phyloP scores from a whole-genome alignment of 257 asterid genomes.

The Nicotiana paniculata region DNA sequence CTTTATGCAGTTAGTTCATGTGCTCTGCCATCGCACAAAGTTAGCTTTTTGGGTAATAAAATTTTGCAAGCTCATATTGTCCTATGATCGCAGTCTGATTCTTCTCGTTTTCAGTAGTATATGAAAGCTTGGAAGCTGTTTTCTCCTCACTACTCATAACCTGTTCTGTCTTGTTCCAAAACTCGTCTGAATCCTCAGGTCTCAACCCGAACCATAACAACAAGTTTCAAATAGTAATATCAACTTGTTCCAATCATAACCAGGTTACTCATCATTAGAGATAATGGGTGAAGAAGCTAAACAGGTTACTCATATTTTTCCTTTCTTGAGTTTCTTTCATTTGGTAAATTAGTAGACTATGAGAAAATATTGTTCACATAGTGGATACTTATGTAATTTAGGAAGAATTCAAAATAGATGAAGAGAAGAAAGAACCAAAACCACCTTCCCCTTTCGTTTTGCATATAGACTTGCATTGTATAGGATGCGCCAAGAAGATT shows the following conservation, averaged over 20 bases:
- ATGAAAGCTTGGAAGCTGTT: neutral
- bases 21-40: conserved; percentile 60
- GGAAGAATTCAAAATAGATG: neutral
- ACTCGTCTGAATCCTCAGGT: too few species aligned
- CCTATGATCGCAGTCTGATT: conserved; percentile 27
- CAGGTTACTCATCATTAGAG: too few species aligned
- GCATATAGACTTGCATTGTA: too few species aligned
- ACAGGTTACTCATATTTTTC: conserved; percentile 19
- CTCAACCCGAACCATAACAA: too few species aligned
- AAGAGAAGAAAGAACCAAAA: conserved; percentile 22
- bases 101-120: conserved; percentile 11
- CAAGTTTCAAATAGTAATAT: too few species aligned
- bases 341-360: neutral
- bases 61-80: conserved; percentile 14
- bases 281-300: conserved; percentile 61
- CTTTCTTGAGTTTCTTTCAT: neutral
- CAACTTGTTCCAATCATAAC: neutral
- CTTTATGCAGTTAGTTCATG: conserved; percentile 40
- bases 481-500: conserved; percentile 85
- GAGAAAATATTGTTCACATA: neutral
- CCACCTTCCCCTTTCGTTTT: conserved; percentile 57
- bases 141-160: neutral
- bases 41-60: conserved; percentile 31
- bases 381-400: neutral
- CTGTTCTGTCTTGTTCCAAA: too few species aligned